Base-by-base conservation (phyloP, 108 stramenopile species). In the Fistulifera solaris region DNA sequence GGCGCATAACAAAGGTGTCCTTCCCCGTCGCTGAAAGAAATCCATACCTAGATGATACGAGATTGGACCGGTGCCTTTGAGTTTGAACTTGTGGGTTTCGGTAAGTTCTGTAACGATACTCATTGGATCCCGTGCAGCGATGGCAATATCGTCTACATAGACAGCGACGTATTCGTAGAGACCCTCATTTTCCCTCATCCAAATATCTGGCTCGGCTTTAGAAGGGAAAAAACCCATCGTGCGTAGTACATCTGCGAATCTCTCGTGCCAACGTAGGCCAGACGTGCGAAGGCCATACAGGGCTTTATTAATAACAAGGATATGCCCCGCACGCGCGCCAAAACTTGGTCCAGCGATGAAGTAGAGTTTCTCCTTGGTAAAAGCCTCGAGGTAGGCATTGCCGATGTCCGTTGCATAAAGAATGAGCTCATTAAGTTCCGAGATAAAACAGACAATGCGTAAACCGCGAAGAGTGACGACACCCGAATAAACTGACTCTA, bases 141-240 rank as follows among this genome's bases (percentile, higher is more conserved):
- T 14, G 7, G 12, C 25, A 17, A 21, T 4, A 22, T 51, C 50
- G 12, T 51, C 50, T 15, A 17, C 25, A 67, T 61, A 49, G 22
- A 27, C 48, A 4, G 19, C 55, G 53, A 57, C 8, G 3, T 49
- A 51, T 28, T 56, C 54, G 23, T 26, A 56, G 18, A 11, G 54
- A 16, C 5, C 52, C 4, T 18, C 27, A 21, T 52, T 41, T 7
- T 52, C 38, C 0, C 52, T 43, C 58, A 52, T 56, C 73, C 73
- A 75, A 8, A 75, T 38, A 38, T 75, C 65, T 24, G 65, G 47
- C n/a, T 75, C 73, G 19, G 59, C 55, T 12, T 48, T 22, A 23
- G 47, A 70, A 1, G 68, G 66, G 2, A 10, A 19, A 40, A 73
- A 78, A 0, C 69, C 72, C 11, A 69, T 21, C 19, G 50, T 14